Percentiles rank a stretch among this genome's conserved stretches.
Conservation (phyloP, 2,329 filamentous ascomycete species). For the Aspergillus fumigatus region DNA sequence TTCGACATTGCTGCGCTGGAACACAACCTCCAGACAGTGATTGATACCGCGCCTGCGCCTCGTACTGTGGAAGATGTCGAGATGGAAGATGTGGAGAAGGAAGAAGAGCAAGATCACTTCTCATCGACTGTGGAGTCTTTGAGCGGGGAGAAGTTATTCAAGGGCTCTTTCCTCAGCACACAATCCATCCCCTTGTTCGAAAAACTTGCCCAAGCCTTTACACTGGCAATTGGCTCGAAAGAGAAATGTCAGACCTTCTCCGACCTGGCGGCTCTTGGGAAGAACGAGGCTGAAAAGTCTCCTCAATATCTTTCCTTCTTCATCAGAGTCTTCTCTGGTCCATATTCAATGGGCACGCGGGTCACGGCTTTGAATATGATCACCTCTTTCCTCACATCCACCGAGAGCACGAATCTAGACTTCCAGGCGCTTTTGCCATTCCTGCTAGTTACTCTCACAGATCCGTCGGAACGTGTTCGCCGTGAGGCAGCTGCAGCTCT, state of each 20-base stretch:
- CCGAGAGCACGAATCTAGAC: constrained; percentile 52
- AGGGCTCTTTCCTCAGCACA: constrained; percentile 36
- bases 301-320: constrained; percentile 73
- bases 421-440: constrained; percentile 83
- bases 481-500: constrained; percentile 68
- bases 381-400: constrained; percentile 51
- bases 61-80: constrained; percentile 47
- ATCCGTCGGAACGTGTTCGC: constrained; percentile 71
- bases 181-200: constrained; percentile 33
- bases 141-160: constrained; percentile 22
- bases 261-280: constrained; percentile 35
- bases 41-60: constrained; percentile 56
- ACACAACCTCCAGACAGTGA: constrained; percentile 66
- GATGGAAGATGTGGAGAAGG: constrained; percentile 43
- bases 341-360: constrained; percentile 65
- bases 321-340: constrained; percentile 67
- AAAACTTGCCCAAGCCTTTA: constrained; percentile 36
- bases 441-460: constrained; percentile 66
- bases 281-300: constrained; percentile 48
- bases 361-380: constrained; percentile 64
- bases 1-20: constrained; percentile 72
- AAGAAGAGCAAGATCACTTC: constrained; percentile 27
- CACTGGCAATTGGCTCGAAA: constrained; percentile 27
- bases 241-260: constrained; percentile 31
- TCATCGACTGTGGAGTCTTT: constrained; percentile 31